Evolutionary conservation across 352 stramenopile species (phyloP), one percentile per base, ranked within the genome.

Genomic region (Thalassiosira exigua): DNA sequence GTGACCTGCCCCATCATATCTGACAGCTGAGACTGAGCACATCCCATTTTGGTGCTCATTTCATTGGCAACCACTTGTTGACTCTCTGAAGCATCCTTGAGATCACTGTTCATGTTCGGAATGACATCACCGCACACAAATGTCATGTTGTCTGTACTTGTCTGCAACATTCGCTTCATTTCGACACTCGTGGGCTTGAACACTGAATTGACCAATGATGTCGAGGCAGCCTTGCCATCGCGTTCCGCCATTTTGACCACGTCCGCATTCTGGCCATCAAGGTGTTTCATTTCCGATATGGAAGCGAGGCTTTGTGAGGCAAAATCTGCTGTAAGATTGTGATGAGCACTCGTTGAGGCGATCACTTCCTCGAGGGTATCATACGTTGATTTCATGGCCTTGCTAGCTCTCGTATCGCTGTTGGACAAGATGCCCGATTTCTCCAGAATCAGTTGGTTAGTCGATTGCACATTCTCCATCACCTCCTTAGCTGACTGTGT

Each of bases 211-310:
- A 77, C 61, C 17, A 82, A 51, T 36, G 33, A 74, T 53, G 69
- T 52, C 26, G 66, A 69, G 52, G 58, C 69, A 9, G 39, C 46
- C 30, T 77, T 69, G 57, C 69, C 74, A 48, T 82, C 74, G 14
- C 53, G 54, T 48, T 79, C 75, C 21, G 17, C 54, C n/a, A n/a
- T 62, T 61, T 78, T 71, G 7, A 58, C 53, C 51, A 83, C 59
- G 19, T 82, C 44, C 17, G 42, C 33, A 33, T 42, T 74, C 14
- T 44, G 36, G 39, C 60, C 32, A 27, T 41, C 51, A 41, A 76
- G 61, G n/a, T 76, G n/a, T 32, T 79, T 75, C 48, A 84, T 69
- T 41, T 84, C 64, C 24, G 48, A 65, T 19, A 84, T 39, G 14
- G 58, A 21, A 24, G 29, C 39, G 11, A 73, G 26, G 51, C 61